Evolutionary conservation across 2,329 filamentous ascomycete species (phyloP).

Genomic region (Fusarium buharicum): DNA sequence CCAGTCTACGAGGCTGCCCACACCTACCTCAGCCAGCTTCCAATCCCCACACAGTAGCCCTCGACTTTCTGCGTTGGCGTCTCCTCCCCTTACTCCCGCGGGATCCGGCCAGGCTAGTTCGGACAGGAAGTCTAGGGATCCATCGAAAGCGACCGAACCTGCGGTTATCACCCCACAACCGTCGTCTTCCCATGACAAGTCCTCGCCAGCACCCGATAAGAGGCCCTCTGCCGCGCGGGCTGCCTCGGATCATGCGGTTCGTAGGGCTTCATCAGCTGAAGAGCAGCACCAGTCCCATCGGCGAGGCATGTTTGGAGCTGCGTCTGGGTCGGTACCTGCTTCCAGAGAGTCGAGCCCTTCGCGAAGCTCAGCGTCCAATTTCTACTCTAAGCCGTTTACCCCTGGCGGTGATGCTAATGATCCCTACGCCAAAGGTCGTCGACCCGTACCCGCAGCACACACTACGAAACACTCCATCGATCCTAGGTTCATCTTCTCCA

Average conservation of each 20-base stretch:
- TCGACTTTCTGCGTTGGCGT: constrained; percentile 77
- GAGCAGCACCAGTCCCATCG: constrained; percentile 58
- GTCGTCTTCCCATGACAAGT: constrained; percentile 66
- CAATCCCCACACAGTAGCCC: constrained; percentile 76
- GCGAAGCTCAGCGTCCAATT: constrained; percentile 68
- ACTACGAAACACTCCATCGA: constrained; percentile 73
- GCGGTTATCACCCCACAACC: constrained; percentile 74
- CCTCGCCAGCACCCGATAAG: constrained; percentile 55
- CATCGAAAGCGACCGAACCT: constrained; percentile 53
- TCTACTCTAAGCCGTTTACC: constrained; percentile 79
- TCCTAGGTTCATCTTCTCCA: constrained; percentile 83
- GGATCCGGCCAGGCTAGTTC: constrained; percentile 66
- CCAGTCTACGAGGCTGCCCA: constrained; percentile 71
- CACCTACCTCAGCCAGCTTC: constrained; percentile 71
- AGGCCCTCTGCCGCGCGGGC: constrained; percentile 56
- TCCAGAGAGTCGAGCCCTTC: constrained; percentile 74
- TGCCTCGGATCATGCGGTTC: constrained; percentile 56
- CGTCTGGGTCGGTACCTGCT: constrained; percentile 63
- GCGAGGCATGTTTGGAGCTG: constrained; percentile 64
- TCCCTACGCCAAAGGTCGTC: constrained; percentile 85
- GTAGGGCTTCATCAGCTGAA: constrained; percentile 55
- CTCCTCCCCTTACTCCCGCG: constrained; percentile 88
- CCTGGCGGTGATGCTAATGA: constrained; percentile 84
- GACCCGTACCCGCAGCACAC: constrained; percentile 74
- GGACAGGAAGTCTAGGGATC: constrained; percentile 49